Evolutionary conservation across 2,329 filamentous ascomycete genomes (phyloP).

Genomic region (Kalmusia sp.): DNA sequence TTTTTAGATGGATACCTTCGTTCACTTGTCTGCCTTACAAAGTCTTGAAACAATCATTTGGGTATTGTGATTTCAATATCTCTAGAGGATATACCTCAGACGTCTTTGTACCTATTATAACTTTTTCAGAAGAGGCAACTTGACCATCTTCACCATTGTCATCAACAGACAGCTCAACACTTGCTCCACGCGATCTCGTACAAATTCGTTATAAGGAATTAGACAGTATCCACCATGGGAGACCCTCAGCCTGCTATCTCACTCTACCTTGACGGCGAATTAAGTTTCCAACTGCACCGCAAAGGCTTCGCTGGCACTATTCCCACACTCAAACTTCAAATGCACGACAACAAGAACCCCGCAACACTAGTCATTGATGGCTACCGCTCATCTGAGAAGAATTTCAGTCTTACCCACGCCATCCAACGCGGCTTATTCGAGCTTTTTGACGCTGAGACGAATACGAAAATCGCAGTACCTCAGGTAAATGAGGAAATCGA

Average conservation of each 20-base stretch:
- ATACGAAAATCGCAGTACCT: slow-evolving; percentile 1
- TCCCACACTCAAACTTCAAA: neutral
- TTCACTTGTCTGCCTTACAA: too few relatives aligned
- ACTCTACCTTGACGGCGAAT: slow-evolving; percentile 1
- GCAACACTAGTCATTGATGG: slow-evolving; percentile 1
- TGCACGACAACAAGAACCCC: slow-evolving; percentile 3
- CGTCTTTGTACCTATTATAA: too few relatives aligned
- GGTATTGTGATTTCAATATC: too few relatives aligned
- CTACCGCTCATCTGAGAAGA: neutral
- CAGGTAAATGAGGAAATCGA: neutral
- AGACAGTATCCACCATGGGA: neutral
- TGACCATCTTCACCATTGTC: too few relatives aligned
- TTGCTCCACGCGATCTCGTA: too few relatives aligned
- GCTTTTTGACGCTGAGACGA: neutral
- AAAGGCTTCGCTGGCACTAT: neutral
- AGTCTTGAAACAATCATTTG: too few relatives aligned
- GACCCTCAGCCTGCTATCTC: neutral
- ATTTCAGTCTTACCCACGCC: neutral
- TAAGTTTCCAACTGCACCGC: neutral
- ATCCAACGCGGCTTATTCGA: slow-evolving; percentile 3
- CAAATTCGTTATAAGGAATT: too few relatives aligned
- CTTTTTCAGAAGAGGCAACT: too few relatives aligned
- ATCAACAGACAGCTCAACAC: too few relatives aligned
- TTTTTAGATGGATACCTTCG: too few relatives aligned
- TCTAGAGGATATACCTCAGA: too few relatives aligned